A percentile compares a stretch with the other conserved stretches of the same genome.
phyloP scores from a whole-genome alignment of 257 asterid species.

The Rubia yunnanensis region DNA sequence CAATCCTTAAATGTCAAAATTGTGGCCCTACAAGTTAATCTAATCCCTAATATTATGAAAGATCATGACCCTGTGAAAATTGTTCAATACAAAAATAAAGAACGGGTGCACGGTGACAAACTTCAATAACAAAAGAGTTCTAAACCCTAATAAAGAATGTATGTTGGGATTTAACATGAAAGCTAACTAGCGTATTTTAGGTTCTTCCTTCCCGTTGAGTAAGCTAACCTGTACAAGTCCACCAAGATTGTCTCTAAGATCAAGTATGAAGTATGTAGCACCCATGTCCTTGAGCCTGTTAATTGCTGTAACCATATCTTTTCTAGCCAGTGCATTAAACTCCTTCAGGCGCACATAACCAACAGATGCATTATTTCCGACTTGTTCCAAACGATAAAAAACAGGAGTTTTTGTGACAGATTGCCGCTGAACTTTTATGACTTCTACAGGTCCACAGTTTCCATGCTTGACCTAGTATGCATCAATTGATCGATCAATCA shows the following conservation, averaged over 20 bases:
- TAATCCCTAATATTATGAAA: not conserved
- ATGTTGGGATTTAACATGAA: not conserved
- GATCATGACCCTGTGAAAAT: not conserved
- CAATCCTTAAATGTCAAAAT: not conserved
- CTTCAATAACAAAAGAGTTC: constrained; percentile 2
- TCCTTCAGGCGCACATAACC: constrained; percentile 97
- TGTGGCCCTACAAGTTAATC: not conserved
- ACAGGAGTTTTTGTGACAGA: constrained; percentile 89
- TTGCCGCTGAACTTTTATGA: constrained; percentile 75
- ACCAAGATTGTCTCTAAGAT: constrained; percentile 97
- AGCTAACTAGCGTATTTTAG: not conserved
- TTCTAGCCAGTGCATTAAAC: constrained; percentile 96
- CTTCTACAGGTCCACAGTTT: constrained; percentile 77
- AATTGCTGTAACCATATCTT: constrained; percentile 87
- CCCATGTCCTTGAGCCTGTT: constrained; percentile 86
- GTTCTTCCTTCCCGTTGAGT: not conserved
- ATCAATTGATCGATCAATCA: constrained; percentile 16
- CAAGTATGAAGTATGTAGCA: constrained; percentile 79
- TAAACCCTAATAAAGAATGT: not conserved
- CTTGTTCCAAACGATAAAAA: constrained; percentile 77
- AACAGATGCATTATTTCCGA: constrained; percentile 50
- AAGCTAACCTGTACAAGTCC: constrained; percentile 89
- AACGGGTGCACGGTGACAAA: not conserved
- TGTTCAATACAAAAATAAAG: not conserved
- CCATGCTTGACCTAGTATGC: constrained; percentile 84